Evolutionary conservation across 1,284 basidiomycete genomes (phyloP), one percentile per base, ranked within the genome.

Genomic region (Stereum hirsutum): DNA sequence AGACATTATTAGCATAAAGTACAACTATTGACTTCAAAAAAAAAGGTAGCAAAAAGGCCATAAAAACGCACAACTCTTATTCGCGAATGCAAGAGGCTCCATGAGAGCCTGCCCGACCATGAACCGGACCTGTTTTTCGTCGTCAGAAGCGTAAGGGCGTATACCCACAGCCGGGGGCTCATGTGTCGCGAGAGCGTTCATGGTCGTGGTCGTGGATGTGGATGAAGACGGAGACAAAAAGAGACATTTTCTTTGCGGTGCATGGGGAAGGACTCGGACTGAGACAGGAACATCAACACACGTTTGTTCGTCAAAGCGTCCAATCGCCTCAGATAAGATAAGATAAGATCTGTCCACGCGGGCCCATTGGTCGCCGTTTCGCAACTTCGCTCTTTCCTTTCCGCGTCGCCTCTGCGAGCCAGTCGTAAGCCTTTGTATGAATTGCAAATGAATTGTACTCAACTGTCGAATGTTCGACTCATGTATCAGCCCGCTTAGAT

Each of bases 61-160:
- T n/a, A n/a, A n/a, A 27, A 19, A 59, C 67, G 36, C 50, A 84
- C 88, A 64, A 59, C 63, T 65, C 46, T 63, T 66, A 57, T 91
- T 91, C 20, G 86, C 86, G 10, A 67, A 61, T 5, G 82, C 79
- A 26, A 90, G 70, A 17, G 70, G 68, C 54, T 87, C 83, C 75
- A 90, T 80, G 38, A 72, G 67, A 6, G 77, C 67, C 55, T 84
- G 81, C 24, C 78, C 81, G 15, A 89, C 62, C 48, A 74, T 68
- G 60, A 88, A 86, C 43, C 71, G 74, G 27, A 78, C 72, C 6
- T 44, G 39, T 17, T 46, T 52, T 43, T 52, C 51, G 35, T 52
- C 49, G 42, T 57, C 50, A 5, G 62, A 47, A 26, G 59, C 51
- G 53, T 70, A 77, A 1, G 63, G 59, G 39, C 87, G 78, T 31